These are phyloP conservation scores for Clonostachys byssicola DNA, from an alignment of 2,329 filamentous ascomycete species.

Conservation along the genomic window DNA sequence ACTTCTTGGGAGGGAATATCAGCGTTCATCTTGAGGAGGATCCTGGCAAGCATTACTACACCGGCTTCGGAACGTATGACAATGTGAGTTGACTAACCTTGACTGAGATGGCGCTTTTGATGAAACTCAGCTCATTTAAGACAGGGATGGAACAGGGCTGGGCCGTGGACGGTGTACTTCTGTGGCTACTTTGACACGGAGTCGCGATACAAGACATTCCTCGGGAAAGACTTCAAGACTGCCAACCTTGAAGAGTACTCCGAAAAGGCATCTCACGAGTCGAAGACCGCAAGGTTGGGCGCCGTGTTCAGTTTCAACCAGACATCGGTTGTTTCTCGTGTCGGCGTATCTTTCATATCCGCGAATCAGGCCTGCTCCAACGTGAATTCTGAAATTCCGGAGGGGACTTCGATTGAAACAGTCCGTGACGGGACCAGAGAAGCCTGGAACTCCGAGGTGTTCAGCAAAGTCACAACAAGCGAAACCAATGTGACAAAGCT, in stretches of 20 bases:
- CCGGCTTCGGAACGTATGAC: slow-evolving; percentile 58
- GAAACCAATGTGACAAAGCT: slow-evolving; percentile 36
- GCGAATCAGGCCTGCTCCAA: slow-evolving; percentile 53
- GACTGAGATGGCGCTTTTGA: neutral
- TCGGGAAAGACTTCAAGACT: slow-evolving; percentile 24
- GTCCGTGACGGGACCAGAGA: slow-evolving; percentile 41
- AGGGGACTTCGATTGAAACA: slow-evolving; percentile 30
- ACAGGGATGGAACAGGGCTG: slow-evolving; percentile 59
- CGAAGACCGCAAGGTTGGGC: slow-evolving; percentile 31
- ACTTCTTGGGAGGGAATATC: slow-evolving; percentile 57
- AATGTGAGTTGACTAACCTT: slow-evolving; percentile 34
- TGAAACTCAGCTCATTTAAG: neutral
- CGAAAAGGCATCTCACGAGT: slow-evolving; percentile 23
- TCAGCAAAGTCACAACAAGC: slow-evolving; percentile 61
- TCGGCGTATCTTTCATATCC: slow-evolving; percentile 68
- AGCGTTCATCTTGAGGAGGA: slow-evolving; percentile 37
- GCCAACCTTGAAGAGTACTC: slow-evolving; percentile 22
- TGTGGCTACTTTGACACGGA: slow-evolving; percentile 55
- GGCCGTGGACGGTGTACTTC: slow-evolving; percentile 59
- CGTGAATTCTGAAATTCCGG: slow-evolving; percentile 51
- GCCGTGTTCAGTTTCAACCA: slow-evolving; percentile 51
- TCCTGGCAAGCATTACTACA: slow-evolving; percentile 37
- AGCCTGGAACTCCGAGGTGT: slow-evolving; percentile 57
- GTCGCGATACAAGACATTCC: slow-evolving; percentile 37
- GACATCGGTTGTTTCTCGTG: slow-evolving; percentile 45